phyloP scores from a whole-genome alignment of 345 rosid genomes.

The Populus ilicifolia region DNA sequence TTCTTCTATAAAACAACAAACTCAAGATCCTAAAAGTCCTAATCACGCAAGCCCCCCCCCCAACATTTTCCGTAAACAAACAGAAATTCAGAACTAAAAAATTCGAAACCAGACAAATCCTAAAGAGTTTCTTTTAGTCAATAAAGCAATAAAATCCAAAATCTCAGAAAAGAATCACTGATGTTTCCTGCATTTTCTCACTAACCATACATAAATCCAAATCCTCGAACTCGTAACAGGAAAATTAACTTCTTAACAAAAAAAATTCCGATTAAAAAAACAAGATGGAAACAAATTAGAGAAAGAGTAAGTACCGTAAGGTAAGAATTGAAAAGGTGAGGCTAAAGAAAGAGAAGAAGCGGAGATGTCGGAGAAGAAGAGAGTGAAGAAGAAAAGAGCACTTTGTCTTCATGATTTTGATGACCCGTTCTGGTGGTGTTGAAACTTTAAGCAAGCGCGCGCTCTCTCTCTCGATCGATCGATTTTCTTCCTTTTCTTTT shows the following conservation, averaged over 20 bases:
- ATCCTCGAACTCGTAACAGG: not conserved
- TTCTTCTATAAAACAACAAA: not conserved
- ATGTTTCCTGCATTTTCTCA: not conserved
- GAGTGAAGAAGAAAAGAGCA: constrained; percentile 14
- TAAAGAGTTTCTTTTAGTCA: not conserved
- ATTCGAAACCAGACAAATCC: constrained; percentile 2
- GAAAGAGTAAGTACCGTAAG: not conserved
- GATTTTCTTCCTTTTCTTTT: not conserved
- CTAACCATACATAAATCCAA: constrained; percentile 6
- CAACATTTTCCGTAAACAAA: not conserved
- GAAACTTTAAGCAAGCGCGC: constrained; percentile 13
- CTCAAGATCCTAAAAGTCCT: not conserved
- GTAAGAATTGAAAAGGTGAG: not conserved
- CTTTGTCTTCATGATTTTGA: constrained; percentile 6
- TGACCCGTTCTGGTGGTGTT: constrained; percentile 3
- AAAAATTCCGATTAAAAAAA: not conserved
- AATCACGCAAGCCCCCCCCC: not conserved
- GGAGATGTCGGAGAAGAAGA: constrained; percentile 17
- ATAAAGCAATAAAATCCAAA: not conserved
- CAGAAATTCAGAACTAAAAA: constrained; percentile 9
- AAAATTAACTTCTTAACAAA: not conserved
- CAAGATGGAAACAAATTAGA: not conserved
- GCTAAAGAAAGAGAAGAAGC: constrained; percentile 1
- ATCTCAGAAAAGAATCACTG: not conserved
- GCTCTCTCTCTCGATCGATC: not conserved